Evolutionary conservation across 148 eudicot species (phyloP).

Genomic region (Rhododendron kiyosumense): DNA sequence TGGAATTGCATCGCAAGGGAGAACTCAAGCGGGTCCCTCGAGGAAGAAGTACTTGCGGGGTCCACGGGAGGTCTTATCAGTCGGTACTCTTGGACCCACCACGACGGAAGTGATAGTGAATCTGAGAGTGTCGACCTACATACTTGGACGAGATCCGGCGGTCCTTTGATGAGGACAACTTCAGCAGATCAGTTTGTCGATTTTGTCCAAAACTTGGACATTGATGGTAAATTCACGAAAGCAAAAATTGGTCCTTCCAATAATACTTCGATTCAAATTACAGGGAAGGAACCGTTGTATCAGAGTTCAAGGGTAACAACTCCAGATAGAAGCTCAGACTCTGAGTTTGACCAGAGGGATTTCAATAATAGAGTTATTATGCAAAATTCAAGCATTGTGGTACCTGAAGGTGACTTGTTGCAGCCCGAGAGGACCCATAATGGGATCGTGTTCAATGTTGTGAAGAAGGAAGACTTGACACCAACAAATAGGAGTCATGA

Average conservation of each 20-base stretch:
- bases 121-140: slow-evolving; percentile 51
- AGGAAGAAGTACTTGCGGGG: slow-evolving; percentile 48
- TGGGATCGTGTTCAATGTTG: slow-evolving; percentile 76
- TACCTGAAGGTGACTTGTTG: slow-evolving; percentile 69
- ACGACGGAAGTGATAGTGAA: slow-evolving; percentile 86
- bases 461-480: slow-evolving; percentile 57
- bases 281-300: slow-evolving; percentile 25
- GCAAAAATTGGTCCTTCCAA: slow-evolving; percentile 25
- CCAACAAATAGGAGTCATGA: slow-evolving; percentile 54
- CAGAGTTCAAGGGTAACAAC: slow-evolving; percentile 40
- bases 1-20: slow-evolving; percentile 94
- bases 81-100: slow-evolving; percentile 33
- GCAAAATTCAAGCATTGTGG: slow-evolving; percentile 48
- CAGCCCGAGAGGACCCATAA: slow-evolving; percentile 68
- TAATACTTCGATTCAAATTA: slow-evolving; percentile 30
- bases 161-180: slow-evolving; percentile 91
- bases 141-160: slow-evolving; percentile 91
- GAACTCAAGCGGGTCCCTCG: slow-evolving; percentile 89
- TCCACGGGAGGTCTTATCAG: slow-evolving; percentile 17
- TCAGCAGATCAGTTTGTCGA: slow-evolving; percentile 71
- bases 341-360: slow-evolving; percentile 45
- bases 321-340: slow-evolving; percentile 47
- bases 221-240: slow-evolving; percentile 34
- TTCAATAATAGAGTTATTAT: slow-evolving; percentile 15
- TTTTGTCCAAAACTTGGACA: slow-evolving; percentile 67